These are phyloP conservation scores for Leccinum longicurvipes DNA, from an alignment of 768 basidiomycete genomes.

Conservation along the genomic window DNA sequence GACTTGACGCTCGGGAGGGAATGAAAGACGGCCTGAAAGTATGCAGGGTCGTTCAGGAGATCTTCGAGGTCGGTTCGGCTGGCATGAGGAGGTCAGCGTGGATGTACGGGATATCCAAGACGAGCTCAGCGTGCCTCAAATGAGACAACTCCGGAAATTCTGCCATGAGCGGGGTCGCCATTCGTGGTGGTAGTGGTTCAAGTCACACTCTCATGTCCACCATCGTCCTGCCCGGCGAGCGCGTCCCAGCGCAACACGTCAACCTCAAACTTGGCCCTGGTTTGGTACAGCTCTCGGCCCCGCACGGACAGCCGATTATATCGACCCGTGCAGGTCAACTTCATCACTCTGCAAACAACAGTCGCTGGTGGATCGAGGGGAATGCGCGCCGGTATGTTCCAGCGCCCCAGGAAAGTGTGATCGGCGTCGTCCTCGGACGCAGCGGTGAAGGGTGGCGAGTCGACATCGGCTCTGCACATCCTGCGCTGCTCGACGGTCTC, in stretches of 20 bases:
- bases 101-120: background rate
- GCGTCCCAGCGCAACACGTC: conserved; percentile 66
- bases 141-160: conserved; percentile 75
- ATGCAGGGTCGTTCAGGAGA: conserved; percentile 71
- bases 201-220: conserved; percentile 39
- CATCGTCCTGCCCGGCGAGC: conserved; percentile 78
- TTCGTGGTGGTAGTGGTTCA: conserved; percentile 12
- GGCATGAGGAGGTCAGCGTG: conserved; percentile 12
- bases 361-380: conserved; percentile 86
- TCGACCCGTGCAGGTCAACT: conserved; percentile 71
- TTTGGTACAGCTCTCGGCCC: conserved; percentile 48
- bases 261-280: conserved; percentile 89
- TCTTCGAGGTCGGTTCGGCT: conserved; percentile 93
- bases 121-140: conserved; percentile 53
- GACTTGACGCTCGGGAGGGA: conserved; percentile 70
- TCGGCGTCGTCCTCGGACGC: conserved; percentile 78
- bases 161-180: conserved; percentile 42
- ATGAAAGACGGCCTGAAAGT: conserved; percentile 88
- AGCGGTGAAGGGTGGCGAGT: conserved; percentile 90
- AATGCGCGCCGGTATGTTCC: conserved; percentile 91
- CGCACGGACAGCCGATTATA: conserved; percentile 30
- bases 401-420: conserved; percentile 83
- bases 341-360: conserved; percentile 66
- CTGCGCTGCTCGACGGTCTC: conserved; percentile 79
- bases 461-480: conserved; percentile 88